Percentiles rank a stretch among this genome's conserved stretches.
Conservation (phyloP, 441 rosid genomes). For the Croton setiger region DNA sequence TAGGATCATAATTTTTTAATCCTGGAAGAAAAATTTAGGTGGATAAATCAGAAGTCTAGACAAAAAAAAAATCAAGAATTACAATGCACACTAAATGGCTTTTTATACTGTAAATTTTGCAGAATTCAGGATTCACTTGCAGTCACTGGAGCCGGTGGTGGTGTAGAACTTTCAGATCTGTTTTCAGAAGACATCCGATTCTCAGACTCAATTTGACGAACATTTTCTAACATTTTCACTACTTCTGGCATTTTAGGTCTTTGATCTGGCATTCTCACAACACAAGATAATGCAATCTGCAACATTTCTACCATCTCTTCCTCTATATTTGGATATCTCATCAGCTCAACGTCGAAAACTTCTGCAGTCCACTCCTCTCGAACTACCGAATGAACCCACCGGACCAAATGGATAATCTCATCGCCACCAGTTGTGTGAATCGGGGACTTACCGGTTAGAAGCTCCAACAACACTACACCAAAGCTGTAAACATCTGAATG, state of each 20-base stretch:
- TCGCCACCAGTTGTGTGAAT: constrained; percentile 72
- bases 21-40: not conserved
- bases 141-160: constrained; percentile 27
- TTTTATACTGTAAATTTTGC: not conserved
- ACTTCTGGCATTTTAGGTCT: constrained; percentile 76
- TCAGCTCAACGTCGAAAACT: constrained; percentile 78
- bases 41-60: constrained; percentile 12
- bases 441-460: constrained; percentile 89
- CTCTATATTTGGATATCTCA: constrained; percentile 81
- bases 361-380: constrained; percentile 99
- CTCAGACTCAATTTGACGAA: constrained; percentile 38
- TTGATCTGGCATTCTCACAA: constrained; percentile 68
- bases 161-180: constrained; percentile 59
- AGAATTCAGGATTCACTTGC: constrained; percentile 27
- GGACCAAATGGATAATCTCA: constrained; percentile 79
- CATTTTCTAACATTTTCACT: constrained; percentile 63
- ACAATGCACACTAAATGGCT: not conserved
- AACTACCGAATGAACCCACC: constrained; percentile 97
- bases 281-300: constrained; percentile 96
- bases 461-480: constrained; percentile 83
- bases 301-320: constrained; percentile 99
- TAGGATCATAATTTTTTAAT: not conserved
- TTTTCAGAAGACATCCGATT: constrained; percentile 45
- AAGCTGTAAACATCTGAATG: constrained; percentile 87
- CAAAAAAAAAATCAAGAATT: constrained; percentile 11